Conservation (phyloP, 2,329 filamentous ascomycete species). For the Podosphaera aphanis region DNA sequence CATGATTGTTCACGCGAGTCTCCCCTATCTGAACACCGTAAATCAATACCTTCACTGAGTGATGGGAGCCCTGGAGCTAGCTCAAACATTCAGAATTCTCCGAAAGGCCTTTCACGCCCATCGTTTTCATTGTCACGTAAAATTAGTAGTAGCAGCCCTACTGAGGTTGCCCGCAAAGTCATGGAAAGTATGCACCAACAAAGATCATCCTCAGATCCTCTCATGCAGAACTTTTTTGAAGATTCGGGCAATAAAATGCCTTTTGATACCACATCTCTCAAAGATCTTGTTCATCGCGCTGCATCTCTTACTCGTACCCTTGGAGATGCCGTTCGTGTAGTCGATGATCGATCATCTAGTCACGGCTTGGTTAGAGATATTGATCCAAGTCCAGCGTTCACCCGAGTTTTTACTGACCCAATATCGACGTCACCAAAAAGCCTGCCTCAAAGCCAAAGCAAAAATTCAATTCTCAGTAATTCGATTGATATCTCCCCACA, state of each 20-base stretch:
- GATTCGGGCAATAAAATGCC: constrained; percentile 28
- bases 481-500: constrained; percentile 30
- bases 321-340: constrained; percentile 34
- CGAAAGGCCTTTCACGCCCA: constrained; percentile 18
- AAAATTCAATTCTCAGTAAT: constrained; percentile 26
- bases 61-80: constrained; percentile 37
- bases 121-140: constrained; percentile 6
- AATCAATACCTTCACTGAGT: constrained; percentile 40
- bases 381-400: constrained; percentile 44
- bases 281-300: constrained; percentile 38
- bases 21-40: constrained; percentile 13
- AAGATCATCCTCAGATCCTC: constrained; percentile 21
- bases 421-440: constrained; percentile 29
- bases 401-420: constrained; percentile 40
- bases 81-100: constrained; percentile 7
- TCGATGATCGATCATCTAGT: constrained; percentile 32
- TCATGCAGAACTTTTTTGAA: constrained; percentile 11
- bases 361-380: constrained; percentile 25
- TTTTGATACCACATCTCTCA: constrained; percentile 46
- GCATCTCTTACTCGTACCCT: constrained; percentile 33
- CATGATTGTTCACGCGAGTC: constrained; percentile 9
- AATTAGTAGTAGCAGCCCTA: constrained; percentile 13
- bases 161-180: constrained; percentile 32
- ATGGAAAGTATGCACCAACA: constrained; percentile 40
- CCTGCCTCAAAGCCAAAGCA: constrained; percentile 28